These are phyloP conservation scores for Epichloe scottii DNA, from an alignment of 2,329 filamentous ascomycete genomes.

Conservation along the genomic window DNA sequence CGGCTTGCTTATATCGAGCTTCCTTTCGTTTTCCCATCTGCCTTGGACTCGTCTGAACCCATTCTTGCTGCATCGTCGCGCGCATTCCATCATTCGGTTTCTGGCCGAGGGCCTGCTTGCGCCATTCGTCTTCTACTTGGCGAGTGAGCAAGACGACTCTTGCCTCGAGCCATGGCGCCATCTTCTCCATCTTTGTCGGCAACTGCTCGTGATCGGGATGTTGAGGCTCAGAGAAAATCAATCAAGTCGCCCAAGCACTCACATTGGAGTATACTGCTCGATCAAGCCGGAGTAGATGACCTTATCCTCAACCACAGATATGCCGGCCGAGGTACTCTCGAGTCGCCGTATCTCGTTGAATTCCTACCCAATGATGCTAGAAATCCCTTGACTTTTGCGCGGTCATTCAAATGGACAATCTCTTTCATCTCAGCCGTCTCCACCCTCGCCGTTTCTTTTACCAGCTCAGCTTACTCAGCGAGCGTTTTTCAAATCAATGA, in stretches of 20 bases:
- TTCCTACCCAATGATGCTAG: constrained; percentile 55
- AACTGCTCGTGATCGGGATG: constrained; percentile 21
- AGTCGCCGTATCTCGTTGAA: constrained; percentile 55
- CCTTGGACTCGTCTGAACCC: not conserved
- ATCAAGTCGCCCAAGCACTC: constrained; percentile 18
- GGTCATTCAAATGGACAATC: constrained; percentile 50
- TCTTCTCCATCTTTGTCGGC: not conserved
- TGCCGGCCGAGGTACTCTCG: constrained; percentile 47
- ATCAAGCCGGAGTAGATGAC: constrained; percentile 45
- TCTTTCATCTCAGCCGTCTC: constrained; percentile 51
- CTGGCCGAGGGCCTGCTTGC: not conserved
- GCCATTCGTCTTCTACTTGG: not conserved
- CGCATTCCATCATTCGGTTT: not conserved
- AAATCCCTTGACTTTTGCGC: constrained; percentile 50
- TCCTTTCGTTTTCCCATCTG: too few relatives aligned
- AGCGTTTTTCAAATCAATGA: constrained; percentile 39
- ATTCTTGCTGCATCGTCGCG: not conserved
- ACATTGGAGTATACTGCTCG: constrained; percentile 41
- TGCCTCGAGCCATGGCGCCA: constrained; percentile 5
- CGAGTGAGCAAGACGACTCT: not conserved
- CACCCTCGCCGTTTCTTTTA: constrained; percentile 57
- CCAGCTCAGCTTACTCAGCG: constrained; percentile 54
- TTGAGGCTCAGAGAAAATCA: constrained; percentile 27
- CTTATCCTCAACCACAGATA: constrained; percentile 45
- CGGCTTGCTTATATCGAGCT: too few relatives aligned